phyloP scores from a whole-genome alignment of 2,329 filamentous ascomycete genomes.

The Xylariaceae sp. region DNA sequence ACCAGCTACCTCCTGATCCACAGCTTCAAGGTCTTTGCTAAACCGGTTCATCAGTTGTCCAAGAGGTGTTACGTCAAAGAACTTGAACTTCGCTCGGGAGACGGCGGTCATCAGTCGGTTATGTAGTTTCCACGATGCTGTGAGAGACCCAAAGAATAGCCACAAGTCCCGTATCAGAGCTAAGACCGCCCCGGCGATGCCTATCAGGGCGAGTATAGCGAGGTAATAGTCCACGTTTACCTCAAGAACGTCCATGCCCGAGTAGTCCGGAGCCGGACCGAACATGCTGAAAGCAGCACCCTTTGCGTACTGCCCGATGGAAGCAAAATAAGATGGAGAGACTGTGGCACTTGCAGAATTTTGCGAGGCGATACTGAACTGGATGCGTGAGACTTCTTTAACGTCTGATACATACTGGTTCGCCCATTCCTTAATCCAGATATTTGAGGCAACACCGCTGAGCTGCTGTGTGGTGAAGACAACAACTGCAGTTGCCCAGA shows the following conservation, averaged over 20 bases:
- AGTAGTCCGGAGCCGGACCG: slow-evolving; percentile 48
- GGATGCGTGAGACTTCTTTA: slow-evolving; percentile 47
- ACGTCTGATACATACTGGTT: slow-evolving; percentile 74
- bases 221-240: slow-evolving; percentile 89
- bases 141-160: slow-evolving; percentile 90
- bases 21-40: slow-evolving; percentile 93
- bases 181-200: slow-evolving; percentile 76
- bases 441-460: slow-evolving; percentile 83
- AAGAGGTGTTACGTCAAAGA: slow-evolving; percentile 95
- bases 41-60: slow-evolving; percentile 98
- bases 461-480: slow-evolving; percentile 86
- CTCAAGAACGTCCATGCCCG: slow-evolving; percentile 49
- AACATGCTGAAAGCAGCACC: slow-evolving; percentile 35
- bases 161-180: slow-evolving; percentile 85
- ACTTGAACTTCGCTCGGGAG: slow-evolving; percentile 91
- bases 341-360: slow-evolving; percentile 45
- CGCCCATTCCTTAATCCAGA: slow-evolving; percentile 96
- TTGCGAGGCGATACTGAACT: slow-evolving; percentile 47
- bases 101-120: slow-evolving; percentile 77
- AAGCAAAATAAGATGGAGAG: slow-evolving; percentile 49
- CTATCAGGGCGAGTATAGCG: slow-evolving; percentile 80
- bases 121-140: slow-evolving; percentile 86
- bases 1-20: slow-evolving; percentile 95
- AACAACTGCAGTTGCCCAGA: slow-evolving; percentile 78
- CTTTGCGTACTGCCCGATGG: slow-evolving; percentile 47